Evolutionary conservation across 2,329 filamentous ascomycete species (phyloP).

Genomic region (Simplicillium aogashimaense): DNA sequence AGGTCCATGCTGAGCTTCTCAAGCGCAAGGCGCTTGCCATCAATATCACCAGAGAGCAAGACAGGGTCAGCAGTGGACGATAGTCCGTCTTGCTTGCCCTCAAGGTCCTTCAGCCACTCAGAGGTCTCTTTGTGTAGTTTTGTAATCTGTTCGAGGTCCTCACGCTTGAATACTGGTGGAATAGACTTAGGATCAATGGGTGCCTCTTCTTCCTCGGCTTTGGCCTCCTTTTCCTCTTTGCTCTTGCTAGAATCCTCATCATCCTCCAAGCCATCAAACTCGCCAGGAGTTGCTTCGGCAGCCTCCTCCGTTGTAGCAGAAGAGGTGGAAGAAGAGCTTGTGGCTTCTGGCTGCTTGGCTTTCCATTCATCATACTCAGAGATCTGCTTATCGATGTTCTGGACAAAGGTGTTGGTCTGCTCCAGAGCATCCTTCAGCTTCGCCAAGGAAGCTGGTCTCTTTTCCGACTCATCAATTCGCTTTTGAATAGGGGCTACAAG

Average conservation of each 20-base stretch:
- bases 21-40: conserved; percentile 59
- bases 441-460: conserved; percentile 61
- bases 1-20: conserved; percentile 61
- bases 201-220: conserved; percentile 34
- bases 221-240: conserved; percentile 32
- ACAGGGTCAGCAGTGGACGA: conserved; percentile 62
- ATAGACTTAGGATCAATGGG: conserved; percentile 55
- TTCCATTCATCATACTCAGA: conserved; percentile 54
- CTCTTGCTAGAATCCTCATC: conserved; percentile 33
- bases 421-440: conserved; percentile 61
- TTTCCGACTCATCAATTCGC: conserved; percentile 60
- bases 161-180: conserved; percentile 31
- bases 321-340: conserved; percentile 14
- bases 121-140: conserved; percentile 51
- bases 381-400: conserved; percentile 61
- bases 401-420: conserved; percentile 60
- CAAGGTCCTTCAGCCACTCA: conserved; percentile 67
- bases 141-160: conserved; percentile 60
- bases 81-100: conserved; percentile 62
- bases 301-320: conserved; percentile 32
- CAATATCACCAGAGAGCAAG: conserved; percentile 62
- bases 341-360: conserved; percentile 39
- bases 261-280: conserved; percentile 72
- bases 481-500: conserved; percentile 70
- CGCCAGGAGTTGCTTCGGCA: conserved; percentile 32